phyloP scores from a whole-genome alignment of 202 grass and related monocot genomes.

The Musa balbisiana region DNA sequence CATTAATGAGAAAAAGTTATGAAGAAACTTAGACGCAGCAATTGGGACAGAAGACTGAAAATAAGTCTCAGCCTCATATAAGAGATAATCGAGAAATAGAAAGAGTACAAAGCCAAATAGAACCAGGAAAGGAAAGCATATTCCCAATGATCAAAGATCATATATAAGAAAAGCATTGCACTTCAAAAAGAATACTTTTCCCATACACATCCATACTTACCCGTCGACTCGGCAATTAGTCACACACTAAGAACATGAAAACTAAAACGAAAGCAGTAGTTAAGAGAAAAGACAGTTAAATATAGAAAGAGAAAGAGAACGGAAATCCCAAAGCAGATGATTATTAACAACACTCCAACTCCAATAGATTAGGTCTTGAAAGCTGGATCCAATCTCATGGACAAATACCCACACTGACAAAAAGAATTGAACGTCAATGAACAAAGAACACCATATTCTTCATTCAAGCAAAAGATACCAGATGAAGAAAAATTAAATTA shows the following conservation, averaged over 20 bases:
- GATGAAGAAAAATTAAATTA: too few species aligned
- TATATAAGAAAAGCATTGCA: conserved; percentile 18
- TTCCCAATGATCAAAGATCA: conserved; percentile 3
- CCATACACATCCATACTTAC: background rate
- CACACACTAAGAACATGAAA: background rate
- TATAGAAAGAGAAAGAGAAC: background rate
- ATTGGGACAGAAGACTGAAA: too few species aligned
- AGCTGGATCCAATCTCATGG: background rate
- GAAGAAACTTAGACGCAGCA: too few species aligned
- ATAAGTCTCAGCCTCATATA: too few species aligned
- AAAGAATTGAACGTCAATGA: background rate
- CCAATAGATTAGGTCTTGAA: background rate
- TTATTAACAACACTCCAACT: background rate
- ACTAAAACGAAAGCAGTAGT: background rate
- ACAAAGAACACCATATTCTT: too few species aligned
- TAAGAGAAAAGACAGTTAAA: background rate
- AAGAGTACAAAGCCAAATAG: background rate
- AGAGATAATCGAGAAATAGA: too few species aligned
- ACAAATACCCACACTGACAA: background rate
- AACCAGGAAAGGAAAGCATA: conserved; percentile 13
- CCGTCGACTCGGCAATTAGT: background rate
- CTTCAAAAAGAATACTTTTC: conserved; percentile 13
- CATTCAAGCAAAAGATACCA: too few species aligned
- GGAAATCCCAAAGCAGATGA: background rate
- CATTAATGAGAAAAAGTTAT: too few species aligned